Evolutionary conservation across 1,284 basidiomycete species (phyloP), one percentile per base, ranked within the genome.

Genomic region (Ganoderma resinaceum): DNA sequence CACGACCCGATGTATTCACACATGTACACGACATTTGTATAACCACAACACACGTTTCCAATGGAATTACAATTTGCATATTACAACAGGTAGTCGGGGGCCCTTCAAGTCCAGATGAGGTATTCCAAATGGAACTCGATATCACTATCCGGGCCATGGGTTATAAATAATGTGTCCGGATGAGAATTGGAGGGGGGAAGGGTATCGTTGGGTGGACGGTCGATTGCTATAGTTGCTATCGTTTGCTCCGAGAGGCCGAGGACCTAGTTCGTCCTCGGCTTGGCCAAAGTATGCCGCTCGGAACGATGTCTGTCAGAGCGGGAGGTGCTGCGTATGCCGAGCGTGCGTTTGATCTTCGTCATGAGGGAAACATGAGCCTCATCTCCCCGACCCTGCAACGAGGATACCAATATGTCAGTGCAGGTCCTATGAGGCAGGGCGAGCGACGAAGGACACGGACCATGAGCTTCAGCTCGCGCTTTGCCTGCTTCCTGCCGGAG

Each of bases 341-440:
- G 76, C 7, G 83, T 79, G 38, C 85, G 84, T 71, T 84, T 87
- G 72, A 87, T 79, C 72, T 80, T 85, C 42, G 85, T 86, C 83
- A 86, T 82, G 70, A 87, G 75, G 11, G 86, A 79, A 42, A 87
- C 84, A 73, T 85, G 85, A 29, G 82, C 77, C 61, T 82, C 81
- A 14, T 75, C 70, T 38, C 80, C 80, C 62, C 81, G 78, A 62
- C 82, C 82, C 82, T 83, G 70, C 2, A 55, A 55, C 18, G 31
- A 37, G 55, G 23, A 59, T 38, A 26, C 46, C 58, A 66, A 11
- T 33, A 64, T 46, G 57, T 65, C 65, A 62, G 55, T 26, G 38
- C 20, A 46, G 33, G 38, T 23, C 26, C 11, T 26, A 9, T 33
- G 8, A 6, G 38, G 31, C 2, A 33, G 3, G 31, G 26, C 4